Evolutionary conservation across 2,329 filamentous ascomycete genomes (phyloP).

Genomic region (Colletotrichum karsti): DNA sequence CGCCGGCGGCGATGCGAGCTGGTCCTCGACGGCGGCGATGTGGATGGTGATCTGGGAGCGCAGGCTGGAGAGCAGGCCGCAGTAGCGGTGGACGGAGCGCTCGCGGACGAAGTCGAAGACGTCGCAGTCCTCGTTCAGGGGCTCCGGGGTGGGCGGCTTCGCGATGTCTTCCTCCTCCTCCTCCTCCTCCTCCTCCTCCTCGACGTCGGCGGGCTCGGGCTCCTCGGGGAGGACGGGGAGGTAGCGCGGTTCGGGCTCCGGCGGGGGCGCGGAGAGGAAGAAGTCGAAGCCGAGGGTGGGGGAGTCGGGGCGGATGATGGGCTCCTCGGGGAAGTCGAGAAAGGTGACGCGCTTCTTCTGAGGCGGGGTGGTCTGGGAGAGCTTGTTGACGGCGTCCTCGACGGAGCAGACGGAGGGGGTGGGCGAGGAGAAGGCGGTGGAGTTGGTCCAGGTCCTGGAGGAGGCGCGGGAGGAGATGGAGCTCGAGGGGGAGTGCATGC

Average conservation of each 20-base stretch:
- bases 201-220: constrained; percentile 29
- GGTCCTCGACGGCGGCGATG: constrained; percentile 52
- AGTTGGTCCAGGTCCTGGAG: constrained; percentile 45
- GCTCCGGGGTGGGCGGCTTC: constrained; percentile 28
- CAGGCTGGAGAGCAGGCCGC: constrained; percentile 55
- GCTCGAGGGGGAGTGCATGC: constrained; percentile 54
- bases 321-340: constrained; percentile 49
- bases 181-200: background rate
- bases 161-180: constrained; percentile 31
- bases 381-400: constrained; percentile 36
- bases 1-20: constrained; percentile 40
- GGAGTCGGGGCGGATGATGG: constrained; percentile 65
- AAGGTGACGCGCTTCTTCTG: constrained; percentile 51
- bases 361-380: constrained; percentile 4
- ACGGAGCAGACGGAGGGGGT: constrained; percentile 52
- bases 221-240: constrained; percentile 26
- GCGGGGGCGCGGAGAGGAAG: constrained; percentile 34
- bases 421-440: constrained; percentile 55
- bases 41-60: constrained; percentile 59
- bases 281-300: constrained; percentile 67
- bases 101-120: constrained; percentile 48
- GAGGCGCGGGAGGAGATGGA: constrained; percentile 51
- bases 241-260: constrained; percentile 25
- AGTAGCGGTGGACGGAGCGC: constrained; percentile 57
- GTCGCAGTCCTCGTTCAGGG: constrained; percentile 26